Percentiles rank a stretch among this genome's conserved stretches.
Evolutionary conservation across 2,329 filamentous ascomycete genomes (phyloP).

Genomic region (Aureobasidium leucospermi): DNA sequence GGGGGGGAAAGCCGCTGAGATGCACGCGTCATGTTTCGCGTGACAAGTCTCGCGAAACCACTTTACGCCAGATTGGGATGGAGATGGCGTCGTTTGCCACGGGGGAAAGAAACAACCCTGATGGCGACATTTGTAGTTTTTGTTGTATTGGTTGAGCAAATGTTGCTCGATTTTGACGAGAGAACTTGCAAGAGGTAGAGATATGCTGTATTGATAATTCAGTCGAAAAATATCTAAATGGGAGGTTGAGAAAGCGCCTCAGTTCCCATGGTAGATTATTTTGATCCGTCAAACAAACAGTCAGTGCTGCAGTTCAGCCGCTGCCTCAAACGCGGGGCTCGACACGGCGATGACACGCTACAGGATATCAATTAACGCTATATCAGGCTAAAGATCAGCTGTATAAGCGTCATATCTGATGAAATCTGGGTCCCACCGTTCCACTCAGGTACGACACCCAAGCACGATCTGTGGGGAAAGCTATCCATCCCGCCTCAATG

Average conservation of each 20-base stretch:
- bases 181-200: background rate
- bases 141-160: too few species aligned
- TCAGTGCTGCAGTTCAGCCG: background rate
- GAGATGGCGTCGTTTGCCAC: background rate
- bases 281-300: background rate
- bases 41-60: background rate
- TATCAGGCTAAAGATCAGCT: background rate
- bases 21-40: constrained; percentile 3
- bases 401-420: constrained; percentile 7
- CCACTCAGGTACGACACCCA: background rate
- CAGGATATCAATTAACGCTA: background rate
- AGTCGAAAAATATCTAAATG: fast-evolving
- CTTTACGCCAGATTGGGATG: background rate
- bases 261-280: background rate
- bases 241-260: background rate
- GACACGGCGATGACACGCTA: background rate
- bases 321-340: background rate
- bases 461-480: constrained; percentile 3
- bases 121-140: background rate
- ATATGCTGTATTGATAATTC: background rate
- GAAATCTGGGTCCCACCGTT: background rate
- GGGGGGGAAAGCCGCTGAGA: background rate
- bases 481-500: background rate
- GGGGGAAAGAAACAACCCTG: background rate
- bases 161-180: background rate